Evolutionary conservation across 2,329 filamentous ascomycete genomes (phyloP), one percentile per base, ranked within the genome.

Genomic region (Colletotrichum tabaci): DNA sequence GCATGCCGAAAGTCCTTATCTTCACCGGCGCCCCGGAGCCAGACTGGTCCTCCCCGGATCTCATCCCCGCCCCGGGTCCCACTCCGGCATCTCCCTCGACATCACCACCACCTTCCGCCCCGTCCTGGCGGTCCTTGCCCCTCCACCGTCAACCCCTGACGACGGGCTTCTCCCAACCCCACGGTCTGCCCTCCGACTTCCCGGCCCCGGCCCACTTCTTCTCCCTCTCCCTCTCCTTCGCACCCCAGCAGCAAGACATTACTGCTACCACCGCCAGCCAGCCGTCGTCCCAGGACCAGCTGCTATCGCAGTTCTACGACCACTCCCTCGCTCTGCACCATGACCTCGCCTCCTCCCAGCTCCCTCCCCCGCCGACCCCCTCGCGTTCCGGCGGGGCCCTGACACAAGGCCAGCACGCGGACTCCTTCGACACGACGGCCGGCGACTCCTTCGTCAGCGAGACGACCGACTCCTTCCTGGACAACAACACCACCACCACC

Each of bases 291-390:
- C 70, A 72, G 50, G 60, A 66, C 16, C 38, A 26, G 18, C 73
- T 85, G 0, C 80, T 91, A 4, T 87, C 89, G 4, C 87, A 91
- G 67, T 97, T 96, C 79, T 93, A 94, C 76, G 89, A 96, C 74
- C 90, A 96, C 76, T 96, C 94, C 0, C 87, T 97, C 60, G 88
- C 90, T 2, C 83, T 92, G 16, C 90, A 97, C 78, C 87, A 93
- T 73, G 88, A 90, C 16, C 80, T 92, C 4, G 81, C 88, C 1
- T 92, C 91, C 0, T 93, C 91, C 1, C 88, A 92, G 71, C 82
- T 91, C 21, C 73, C 71, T 9, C 53, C 26, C 12, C 65, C 52
- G 18, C 18, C 65, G 2, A 56, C 60, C 4, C 30, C 58, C 13
- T 49, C 58, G 21, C 58, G 16, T 8, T 30, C 44, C 18, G 35